A percentile compares a stretch with the other conserved stretches of the same genome.
Evolutionary conservation across 2,329 filamentous ascomycete genomes (phyloP).

Genomic region (Pestalotiopsis sp.): DNA sequence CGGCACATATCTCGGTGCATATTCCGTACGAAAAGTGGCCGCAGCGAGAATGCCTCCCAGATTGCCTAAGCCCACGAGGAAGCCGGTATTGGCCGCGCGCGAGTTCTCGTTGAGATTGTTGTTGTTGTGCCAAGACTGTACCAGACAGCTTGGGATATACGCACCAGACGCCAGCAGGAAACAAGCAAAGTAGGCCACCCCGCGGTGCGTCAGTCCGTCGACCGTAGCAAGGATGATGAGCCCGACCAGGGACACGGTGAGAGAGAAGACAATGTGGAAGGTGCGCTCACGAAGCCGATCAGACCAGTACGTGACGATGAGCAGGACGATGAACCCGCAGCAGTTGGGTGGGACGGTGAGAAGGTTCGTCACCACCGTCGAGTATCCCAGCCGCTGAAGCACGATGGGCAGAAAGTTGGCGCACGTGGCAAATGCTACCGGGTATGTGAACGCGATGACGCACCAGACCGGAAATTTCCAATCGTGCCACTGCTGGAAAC

Average conservation of each 20-base stretch:
- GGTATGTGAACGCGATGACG: slow-evolving; percentile 49
- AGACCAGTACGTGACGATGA: slow-evolving; percentile 45
- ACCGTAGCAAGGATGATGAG: slow-evolving; percentile 47
- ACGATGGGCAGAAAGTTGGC: slow-evolving; percentile 53
- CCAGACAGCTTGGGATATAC: slow-evolving; percentile 50
- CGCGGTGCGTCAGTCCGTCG: slow-evolving; percentile 42
- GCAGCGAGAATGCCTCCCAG: slow-evolving; percentile 31
- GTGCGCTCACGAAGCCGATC: slow-evolving; percentile 48
- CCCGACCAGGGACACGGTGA: slow-evolving; percentile 41
- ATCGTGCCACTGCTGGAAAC: slow-evolving; percentile 46
- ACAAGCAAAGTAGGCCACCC: slow-evolving; percentile 51
- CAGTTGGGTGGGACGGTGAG: slow-evolving; percentile 52
- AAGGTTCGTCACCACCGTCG: slow-evolving; percentile 48
- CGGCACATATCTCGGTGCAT: slow-evolving; percentile 51
- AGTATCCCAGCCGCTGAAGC: slow-evolving; percentile 45
- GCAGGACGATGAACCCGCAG: slow-evolving; percentile 47
- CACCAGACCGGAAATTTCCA: slow-evolving; percentile 41
- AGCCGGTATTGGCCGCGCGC: slow-evolving; percentile 49
- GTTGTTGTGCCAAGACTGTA: slow-evolving; percentile 55
- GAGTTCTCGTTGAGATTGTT: slow-evolving; percentile 54
- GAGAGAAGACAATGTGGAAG: slow-evolving; percentile 44
- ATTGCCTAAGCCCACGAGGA: slow-evolving; percentile 52
- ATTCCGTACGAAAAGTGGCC: slow-evolving; percentile 48
- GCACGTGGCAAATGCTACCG: slow-evolving; percentile 43
- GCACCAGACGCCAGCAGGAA: slow-evolving; percentile 49